A percentile compares a stretch with the other conserved stretches of the same genome.
Conservation (phyloP, 2,329 filamentous ascomycete species). For the Periconia macrospinosa region DNA sequence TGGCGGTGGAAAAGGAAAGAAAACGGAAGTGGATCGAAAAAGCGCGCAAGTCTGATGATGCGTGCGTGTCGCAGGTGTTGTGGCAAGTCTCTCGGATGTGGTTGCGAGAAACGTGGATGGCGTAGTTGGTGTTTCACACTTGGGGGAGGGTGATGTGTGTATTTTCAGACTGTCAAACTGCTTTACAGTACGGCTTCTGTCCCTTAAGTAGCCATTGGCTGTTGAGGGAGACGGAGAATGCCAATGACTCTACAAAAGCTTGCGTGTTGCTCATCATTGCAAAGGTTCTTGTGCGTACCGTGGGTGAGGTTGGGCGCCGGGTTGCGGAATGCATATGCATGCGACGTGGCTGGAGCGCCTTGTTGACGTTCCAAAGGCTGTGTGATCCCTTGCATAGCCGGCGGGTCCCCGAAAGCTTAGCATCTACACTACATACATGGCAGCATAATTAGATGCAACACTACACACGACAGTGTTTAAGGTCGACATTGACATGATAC, state of each 20-base stretch:
- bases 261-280: too few species aligned
- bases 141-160: background rate
- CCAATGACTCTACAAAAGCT: too few species aligned
- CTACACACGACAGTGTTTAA: too few species aligned
- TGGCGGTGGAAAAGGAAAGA: too few species aligned
- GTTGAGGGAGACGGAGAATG: background rate
- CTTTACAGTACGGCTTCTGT: too few species aligned
- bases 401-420: background rate
- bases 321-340: background rate
- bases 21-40: background rate
- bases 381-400: background rate
- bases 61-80: conserved; percentile 20
- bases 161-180: background rate
- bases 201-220: too few species aligned
- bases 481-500: too few species aligned
- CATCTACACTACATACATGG: too few species aligned
- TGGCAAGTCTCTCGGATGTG: conserved; percentile 12
- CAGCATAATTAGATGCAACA: too few species aligned
- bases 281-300: too few species aligned
- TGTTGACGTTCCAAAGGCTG: background rate
- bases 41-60: conserved; percentile 10
- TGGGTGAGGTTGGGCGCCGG: too few species aligned
- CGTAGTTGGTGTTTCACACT: conserved; percentile 4
- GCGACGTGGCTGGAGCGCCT: background rate
- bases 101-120: conserved; percentile 19